A percentile compares a stretch with the other conserved stretches of the same genome.
These are phyloP conservation scores for Carpinus fangiana DNA, from an alignment of 306 rosid species.

Conservation along the genomic window DNA sequence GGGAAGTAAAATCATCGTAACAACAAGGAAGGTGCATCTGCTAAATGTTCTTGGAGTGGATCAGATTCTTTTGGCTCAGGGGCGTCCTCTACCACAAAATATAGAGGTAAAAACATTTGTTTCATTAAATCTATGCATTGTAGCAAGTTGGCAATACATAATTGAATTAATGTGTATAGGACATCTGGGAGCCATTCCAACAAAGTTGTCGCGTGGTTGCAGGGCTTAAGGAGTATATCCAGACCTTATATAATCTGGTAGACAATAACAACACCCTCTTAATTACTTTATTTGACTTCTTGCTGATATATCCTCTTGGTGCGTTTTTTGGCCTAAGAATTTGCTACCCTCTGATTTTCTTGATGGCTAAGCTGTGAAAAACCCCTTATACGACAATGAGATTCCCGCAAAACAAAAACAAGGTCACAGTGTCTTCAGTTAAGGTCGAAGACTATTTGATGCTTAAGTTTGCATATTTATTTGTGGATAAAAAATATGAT, in stretches of 20 bases:
- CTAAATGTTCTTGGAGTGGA: constrained; percentile 19
- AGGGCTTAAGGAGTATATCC: constrained; percentile 10
- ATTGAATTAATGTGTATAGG: neutral
- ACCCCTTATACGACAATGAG: no score
- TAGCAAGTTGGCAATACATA: neutral
- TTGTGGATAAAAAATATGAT: no score
- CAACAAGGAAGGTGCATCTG: neutral
- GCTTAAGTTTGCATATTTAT: no score
- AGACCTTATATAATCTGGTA: neutral
- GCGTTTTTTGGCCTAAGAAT: no score
- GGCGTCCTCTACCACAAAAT: constrained; percentile 15
- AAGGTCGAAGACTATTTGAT: no score
- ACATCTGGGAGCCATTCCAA: constrained; percentile 21
- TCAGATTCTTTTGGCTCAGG: constrained; percentile 22
- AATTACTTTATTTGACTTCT: neutral
- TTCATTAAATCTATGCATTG: neutral
- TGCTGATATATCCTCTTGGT: neutral
- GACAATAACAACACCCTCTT: neutral
- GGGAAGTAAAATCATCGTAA: constrained; percentile 31
- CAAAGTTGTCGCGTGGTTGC: constrained; percentile 11
- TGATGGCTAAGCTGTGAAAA: no score
- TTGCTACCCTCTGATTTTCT: no score
- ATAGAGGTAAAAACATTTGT: constrained; percentile 4
- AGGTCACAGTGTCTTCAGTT: no score
- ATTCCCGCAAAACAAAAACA: no score